Evolutionary conservation across 768 basidiomycete genomes (phyloP).

Genomic region (Royoungia palumana): DNA sequence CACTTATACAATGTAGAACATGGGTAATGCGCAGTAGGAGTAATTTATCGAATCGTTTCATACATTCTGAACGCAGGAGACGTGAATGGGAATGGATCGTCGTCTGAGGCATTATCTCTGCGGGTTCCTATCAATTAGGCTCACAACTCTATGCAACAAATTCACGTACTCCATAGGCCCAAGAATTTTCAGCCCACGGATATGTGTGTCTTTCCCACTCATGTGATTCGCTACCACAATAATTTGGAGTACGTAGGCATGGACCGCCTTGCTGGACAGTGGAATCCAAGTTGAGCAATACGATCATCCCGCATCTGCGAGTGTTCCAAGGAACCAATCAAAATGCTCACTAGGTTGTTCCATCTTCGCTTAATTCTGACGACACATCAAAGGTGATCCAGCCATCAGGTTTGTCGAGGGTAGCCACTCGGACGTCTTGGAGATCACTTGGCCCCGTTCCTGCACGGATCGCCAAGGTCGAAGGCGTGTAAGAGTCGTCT

Average conservation of each 20-base stretch:
- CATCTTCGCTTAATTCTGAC: constrained; percentile 74
- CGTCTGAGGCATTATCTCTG: constrained; percentile 48
- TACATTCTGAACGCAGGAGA: constrained; percentile 69
- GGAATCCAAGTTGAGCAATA: not conserved
- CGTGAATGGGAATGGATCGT: constrained; percentile 72
- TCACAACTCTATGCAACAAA: not conserved
- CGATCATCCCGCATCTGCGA: no score
- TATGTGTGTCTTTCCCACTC: constrained; percentile 99
- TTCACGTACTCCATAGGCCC: constrained; percentile 73
- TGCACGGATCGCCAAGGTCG: constrained; percentile 83
- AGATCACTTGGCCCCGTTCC: constrained; percentile 90
- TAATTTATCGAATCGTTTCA: constrained; percentile 63
- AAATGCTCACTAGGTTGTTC: constrained; percentile 66
- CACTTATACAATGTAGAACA: constrained; percentile 27
- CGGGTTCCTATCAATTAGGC: constrained; percentile 1
- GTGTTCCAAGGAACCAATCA: no score
- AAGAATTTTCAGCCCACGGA: constrained; percentile 84
- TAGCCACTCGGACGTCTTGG: constrained; percentile 84
- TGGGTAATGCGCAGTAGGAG: constrained; percentile 21
- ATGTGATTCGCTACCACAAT: constrained; percentile 91
- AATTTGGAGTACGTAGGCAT: constrained; percentile 87
- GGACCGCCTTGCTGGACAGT: constrained; percentile 68
- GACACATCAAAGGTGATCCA: constrained; percentile 90
- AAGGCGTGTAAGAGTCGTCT: constrained; percentile 97
- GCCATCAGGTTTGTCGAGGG: constrained; percentile 87